Percentiles rank a stretch among this genome's conserved stretches.
Conservation (phyloP, 306 rosid species). For the Fragaria iinumae region DNA sequence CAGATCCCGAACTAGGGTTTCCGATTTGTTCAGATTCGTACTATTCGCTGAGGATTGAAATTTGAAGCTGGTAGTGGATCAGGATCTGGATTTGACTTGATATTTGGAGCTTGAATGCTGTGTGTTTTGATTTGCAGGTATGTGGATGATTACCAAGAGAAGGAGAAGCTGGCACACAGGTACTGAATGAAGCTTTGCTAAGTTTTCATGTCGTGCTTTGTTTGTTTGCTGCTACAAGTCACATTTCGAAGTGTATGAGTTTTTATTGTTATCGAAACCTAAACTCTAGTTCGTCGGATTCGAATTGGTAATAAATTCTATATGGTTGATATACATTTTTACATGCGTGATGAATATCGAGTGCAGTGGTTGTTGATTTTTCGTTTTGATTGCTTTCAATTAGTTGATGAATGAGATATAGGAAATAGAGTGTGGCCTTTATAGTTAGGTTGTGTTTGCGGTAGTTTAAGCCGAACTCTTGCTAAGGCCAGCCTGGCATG, state of each 20-base stretch:
- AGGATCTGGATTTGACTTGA: neutral
- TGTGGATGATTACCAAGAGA: constrained; percentile 39
- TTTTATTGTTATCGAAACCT: constrained; percentile 1
- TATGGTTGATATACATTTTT: neutral
- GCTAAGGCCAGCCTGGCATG: neutral
- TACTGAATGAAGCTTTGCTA: constrained; percentile 26
- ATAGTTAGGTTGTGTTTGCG: neutral
- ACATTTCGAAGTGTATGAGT: neutral
- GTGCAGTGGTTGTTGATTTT: no score
- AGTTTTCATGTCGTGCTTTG: neutral
- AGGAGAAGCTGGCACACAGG: constrained; percentile 48
- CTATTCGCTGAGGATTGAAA: neutral
- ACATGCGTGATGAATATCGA: neutral
- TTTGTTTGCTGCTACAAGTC: neutral
- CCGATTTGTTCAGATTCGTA: neutral
- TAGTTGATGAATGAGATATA: neutral
- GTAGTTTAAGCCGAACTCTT: neutral
- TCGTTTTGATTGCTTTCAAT: neutral
- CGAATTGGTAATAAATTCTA: constrained; percentile 3
- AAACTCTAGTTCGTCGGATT: neutral
- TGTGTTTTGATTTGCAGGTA: constrained; percentile 34
- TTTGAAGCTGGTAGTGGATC: neutral
- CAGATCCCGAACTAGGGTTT: constrained; percentile 3
- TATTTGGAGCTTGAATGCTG: neutral
- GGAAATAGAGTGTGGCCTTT: neutral